Percentiles rank a stretch among this genome's conserved stretches.
These are phyloP conservation scores for Xerocomus spinulosus DNA, from an alignment of 768 basidiomycete species.

Conservation along the genomic window DNA sequence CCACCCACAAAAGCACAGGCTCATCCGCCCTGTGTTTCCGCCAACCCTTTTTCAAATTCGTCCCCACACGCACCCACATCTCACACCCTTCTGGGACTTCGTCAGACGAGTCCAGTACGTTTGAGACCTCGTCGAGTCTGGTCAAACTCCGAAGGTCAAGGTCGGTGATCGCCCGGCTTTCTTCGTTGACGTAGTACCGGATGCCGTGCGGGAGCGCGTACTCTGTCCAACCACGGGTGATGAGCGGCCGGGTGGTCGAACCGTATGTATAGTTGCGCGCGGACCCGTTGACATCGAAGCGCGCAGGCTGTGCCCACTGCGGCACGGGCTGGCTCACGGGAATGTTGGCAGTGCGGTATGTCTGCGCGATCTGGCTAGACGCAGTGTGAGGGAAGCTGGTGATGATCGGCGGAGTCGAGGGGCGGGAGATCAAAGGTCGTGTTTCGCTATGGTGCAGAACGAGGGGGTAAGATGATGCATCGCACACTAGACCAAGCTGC, in stretches of 20 bases:
- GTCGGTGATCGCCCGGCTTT: conserved; percentile 62
- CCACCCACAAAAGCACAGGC: conserved; percentile 55
- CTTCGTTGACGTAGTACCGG: conserved; percentile 66
- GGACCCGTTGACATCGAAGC: conserved; percentile 28
- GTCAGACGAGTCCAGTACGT: conserved; percentile 24
- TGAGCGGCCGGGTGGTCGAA: conserved; percentile 20
- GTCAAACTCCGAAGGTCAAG: conserved; percentile 54
- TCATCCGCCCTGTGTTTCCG: conserved; percentile 28
- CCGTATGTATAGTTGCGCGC: conserved; percentile 28
- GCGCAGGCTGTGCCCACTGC: conserved; percentile 23
- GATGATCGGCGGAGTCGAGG: conserved; percentile 27
- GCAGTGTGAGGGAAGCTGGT: conserved; percentile 21
- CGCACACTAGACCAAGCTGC: background rate
- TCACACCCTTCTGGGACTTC: conserved; percentile 45
- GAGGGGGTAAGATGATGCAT: background rate
- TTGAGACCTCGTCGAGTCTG: conserved; percentile 42
- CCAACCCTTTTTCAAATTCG: conserved; percentile 27
- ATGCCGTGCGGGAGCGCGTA: conserved; percentile 70
- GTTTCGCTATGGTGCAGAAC: conserved; percentile 40
- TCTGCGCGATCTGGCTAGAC: conserved; percentile 22
- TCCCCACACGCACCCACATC: conserved; percentile 56
- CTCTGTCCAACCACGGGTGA: conserved; percentile 64
- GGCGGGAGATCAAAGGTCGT: conserved; percentile 45
- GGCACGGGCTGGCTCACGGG: conserved; percentile 27
- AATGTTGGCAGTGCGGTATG: conserved; percentile 19